phyloP scores from a whole-genome alignment of 345 rosid genomes.

The Geranium brycei region DNA sequence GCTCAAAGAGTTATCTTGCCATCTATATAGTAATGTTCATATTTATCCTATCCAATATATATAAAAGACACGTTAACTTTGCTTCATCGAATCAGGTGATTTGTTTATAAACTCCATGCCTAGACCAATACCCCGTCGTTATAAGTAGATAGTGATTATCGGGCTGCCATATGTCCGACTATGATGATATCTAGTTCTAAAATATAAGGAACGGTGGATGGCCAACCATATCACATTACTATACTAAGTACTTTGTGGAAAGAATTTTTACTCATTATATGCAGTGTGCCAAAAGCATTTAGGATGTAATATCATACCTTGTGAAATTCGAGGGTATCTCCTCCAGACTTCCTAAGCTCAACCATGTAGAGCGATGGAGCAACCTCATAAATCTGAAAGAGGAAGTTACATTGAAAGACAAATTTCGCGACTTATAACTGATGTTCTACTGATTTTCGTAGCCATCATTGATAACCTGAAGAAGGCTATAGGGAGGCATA shows the following conservation, averaged over 20 bases:
- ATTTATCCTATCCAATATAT: too few relatives aligned
- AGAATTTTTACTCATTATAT: too few relatives aligned
- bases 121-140: too few relatives aligned
- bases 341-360: constrained; percentile 68
- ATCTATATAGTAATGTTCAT: too few relatives aligned
- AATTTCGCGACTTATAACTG: background rate
- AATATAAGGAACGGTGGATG: too few relatives aligned
- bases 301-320: constrained; percentile 26
- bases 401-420: background rate
- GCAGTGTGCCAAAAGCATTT: background rate
- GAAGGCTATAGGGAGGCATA: constrained; percentile 9
- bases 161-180: too few relatives aligned
- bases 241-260: background rate
- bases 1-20: too few relatives aligned
- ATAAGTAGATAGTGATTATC: too few relatives aligned
- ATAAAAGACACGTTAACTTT: too few relatives aligned
- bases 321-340: constrained; percentile 89
- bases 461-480: background rate
- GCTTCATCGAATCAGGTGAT: background rate
- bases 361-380: constrained; percentile 87
- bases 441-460: background rate
- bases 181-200: too few relatives aligned
- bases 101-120: background rate
- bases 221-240: background rate
- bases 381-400: constrained; percentile 60